Base-by-base conservation (phyloP, 2,329 filamentous ascomycete genomes). In the Trichophyton benhamiae region DNA sequence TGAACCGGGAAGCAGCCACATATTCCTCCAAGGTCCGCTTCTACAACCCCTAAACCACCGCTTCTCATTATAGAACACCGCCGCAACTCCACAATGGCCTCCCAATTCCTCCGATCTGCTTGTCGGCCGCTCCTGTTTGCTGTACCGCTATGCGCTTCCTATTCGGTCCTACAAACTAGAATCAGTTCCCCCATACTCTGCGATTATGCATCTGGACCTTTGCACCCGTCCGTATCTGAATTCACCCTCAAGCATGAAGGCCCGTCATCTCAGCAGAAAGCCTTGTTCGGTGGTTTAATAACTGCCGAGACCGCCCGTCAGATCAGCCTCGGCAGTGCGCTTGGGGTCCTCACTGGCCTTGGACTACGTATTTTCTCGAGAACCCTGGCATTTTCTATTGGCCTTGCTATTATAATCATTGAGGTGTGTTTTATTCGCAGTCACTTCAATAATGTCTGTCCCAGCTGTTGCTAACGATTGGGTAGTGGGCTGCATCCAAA, bases 341-440 rank as follows among this genome's bases (percentile, higher is more conserved):
- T 78, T 53, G 77, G 77, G 1, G 64, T 79, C 20, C 71, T 76
- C 4, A 71, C 71, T 2, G 77, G 77, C 1, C 67, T 78, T 58
- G 71, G 76, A 13, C 61, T 79, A 65, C 70, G 76, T 59, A 74
- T 75, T 22, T 78, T 79, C 63, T 77, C 75, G 20, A 73, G 70
- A 60, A 75, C 71, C 17, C 65, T 79, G 67, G 75, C 76, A 7
- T 72, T 79, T 58, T 61, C 77, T 38, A 61, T 78, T 33, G 77
- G 77, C 1, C 67, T 78, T 67, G 74, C 73, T 0, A 70, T 79
- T 67, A 72, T 79, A 57, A 62, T 74, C 57, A 65, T 75, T 65
- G 75, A 78, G 74, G 76, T 78, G 67, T 64, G 71, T 65, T 36
- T 20, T 59, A 25, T 6, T n/a, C n/a, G 7, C 33, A 11, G 36